These are phyloP conservation scores for Penicillium sp. DNA, from an alignment of 2,329 filamentous ascomycete genomes.

Conservation along the genomic window DNA sequence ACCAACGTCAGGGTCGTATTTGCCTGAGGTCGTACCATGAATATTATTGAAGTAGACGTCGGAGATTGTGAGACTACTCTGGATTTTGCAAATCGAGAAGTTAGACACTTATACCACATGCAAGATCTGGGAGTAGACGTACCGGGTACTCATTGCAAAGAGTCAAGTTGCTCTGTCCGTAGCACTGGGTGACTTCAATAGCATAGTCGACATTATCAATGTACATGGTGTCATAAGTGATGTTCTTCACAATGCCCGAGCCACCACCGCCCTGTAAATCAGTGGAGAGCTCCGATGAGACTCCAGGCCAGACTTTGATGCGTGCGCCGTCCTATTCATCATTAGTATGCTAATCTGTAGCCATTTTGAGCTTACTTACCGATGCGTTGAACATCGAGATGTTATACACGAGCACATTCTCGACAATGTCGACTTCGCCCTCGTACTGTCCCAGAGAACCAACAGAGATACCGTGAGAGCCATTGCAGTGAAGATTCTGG, in stretches of 20 bases:
- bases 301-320: constrained; percentile 72
- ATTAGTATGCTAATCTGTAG: background rate
- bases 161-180: constrained; percentile 62
- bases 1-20: constrained; percentile 46
- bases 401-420: constrained; percentile 67
- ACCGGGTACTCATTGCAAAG: constrained; percentile 61
- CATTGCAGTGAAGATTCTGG: constrained; percentile 66
- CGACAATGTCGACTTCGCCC: constrained; percentile 64
- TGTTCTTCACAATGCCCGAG: constrained; percentile 61
- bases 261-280: constrained; percentile 68
- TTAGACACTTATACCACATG: background rate
- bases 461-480: constrained; percentile 72
- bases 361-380: constrained; percentile 26
- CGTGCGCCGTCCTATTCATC: constrained; percentile 59
- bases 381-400: constrained; percentile 58
- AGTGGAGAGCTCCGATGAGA: constrained; percentile 55
- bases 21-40: constrained; percentile 52
- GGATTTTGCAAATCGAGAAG: background rate
- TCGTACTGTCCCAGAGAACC: constrained; percentile 69
- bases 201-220: constrained; percentile 65
- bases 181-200: constrained; percentile 66
- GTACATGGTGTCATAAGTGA: constrained; percentile 65
- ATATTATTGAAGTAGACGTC: constrained; percentile 60
- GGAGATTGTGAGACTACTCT: constrained; percentile 53
- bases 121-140: constrained; percentile 4